Evolutionary conservation across 169 alveolate species (phyloP).

Genomic region (Plasmodium falciparum): DNA sequence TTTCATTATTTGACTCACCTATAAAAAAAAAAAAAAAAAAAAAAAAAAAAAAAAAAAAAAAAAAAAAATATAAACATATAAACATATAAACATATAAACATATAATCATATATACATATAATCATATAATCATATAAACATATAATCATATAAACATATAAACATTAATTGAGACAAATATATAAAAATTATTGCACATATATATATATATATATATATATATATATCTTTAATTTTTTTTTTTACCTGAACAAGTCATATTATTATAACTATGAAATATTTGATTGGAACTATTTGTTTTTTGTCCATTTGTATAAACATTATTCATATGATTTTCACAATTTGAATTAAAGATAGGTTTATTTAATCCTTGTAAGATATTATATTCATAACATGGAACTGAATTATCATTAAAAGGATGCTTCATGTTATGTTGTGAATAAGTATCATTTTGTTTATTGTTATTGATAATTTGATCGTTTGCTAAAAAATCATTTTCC

Average conservation of each 20-base stretch:
- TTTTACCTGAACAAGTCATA: slow-evolving; percentile 21
- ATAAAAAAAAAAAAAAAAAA: neutral
- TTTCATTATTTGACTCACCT: slow-evolving; percentile 31
- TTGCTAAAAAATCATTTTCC: slow-evolving; percentile 22
- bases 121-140: neutral
- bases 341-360: slow-evolving; percentile 12
- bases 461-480: slow-evolving; percentile 6
- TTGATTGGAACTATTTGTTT: neutral
- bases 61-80: neutral
- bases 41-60: neutral
- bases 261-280: neutral
- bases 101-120: neutral
- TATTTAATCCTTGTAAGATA: slow-evolving; percentile 35
- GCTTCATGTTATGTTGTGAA: slow-evolving; percentile 26
- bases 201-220: neutral
- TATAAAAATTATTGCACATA: neutral
- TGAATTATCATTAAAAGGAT: slow-evolving; percentile 17
- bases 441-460: slow-evolving; percentile 17
- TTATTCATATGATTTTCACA: slow-evolving; percentile 12
- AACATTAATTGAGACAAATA: neutral
- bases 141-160: neutral
- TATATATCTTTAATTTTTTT: neutral
- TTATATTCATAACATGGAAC: slow-evolving; percentile 11
- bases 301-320: slow-evolving; percentile 16
- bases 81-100: neutral